These are phyloP conservation scores for Lepidium africanum DNA, from an alignment of 345 rosid species.

Conservation along the genomic window DNA sequence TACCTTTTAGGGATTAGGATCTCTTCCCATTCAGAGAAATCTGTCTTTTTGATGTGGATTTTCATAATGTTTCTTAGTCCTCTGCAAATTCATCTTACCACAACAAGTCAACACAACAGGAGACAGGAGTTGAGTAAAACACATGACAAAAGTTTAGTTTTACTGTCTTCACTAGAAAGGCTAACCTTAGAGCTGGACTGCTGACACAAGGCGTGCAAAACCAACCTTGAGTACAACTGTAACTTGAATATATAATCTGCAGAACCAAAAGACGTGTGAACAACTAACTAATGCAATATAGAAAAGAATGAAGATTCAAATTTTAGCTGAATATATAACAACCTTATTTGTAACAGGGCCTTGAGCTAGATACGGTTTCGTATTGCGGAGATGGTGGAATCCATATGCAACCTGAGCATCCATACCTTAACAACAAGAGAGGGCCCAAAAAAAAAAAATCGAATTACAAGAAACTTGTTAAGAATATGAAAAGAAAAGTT, in stretches of 20 bases:
- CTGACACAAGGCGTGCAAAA: conserved; percentile 90
- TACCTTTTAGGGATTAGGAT: conserved; percentile 75
- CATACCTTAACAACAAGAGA: conserved; percentile 62
- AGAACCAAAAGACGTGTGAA: background rate
- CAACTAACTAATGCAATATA: background rate
- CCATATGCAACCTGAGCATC: conserved; percentile 98
- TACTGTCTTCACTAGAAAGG: background rate
- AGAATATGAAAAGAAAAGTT: background rate
- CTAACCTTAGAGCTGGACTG: conserved; percentile 80
- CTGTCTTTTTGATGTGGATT: conserved; percentile 65
- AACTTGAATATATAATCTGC: conserved; percentile 90
- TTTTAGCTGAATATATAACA: background rate
- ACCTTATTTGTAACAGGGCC: conserved; percentile 98
- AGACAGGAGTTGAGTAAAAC: background rate
- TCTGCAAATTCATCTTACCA: conserved; percentile 40
- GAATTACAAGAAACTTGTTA: background rate
- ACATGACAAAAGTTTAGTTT: background rate
- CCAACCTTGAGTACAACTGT: conserved; percentile 94
- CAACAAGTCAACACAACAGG: conserved; percentile 8
- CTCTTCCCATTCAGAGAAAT: conserved; percentile 84
- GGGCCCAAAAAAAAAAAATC: background rate
- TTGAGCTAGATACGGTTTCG: conserved; percentile 85
- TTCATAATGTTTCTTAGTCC: conserved; percentile 81
- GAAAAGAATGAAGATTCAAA: background rate
- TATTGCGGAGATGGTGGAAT: conserved; percentile 91